Conservation (phyloP, 306 rosid species). For the Rosa chinensis region DNA sequence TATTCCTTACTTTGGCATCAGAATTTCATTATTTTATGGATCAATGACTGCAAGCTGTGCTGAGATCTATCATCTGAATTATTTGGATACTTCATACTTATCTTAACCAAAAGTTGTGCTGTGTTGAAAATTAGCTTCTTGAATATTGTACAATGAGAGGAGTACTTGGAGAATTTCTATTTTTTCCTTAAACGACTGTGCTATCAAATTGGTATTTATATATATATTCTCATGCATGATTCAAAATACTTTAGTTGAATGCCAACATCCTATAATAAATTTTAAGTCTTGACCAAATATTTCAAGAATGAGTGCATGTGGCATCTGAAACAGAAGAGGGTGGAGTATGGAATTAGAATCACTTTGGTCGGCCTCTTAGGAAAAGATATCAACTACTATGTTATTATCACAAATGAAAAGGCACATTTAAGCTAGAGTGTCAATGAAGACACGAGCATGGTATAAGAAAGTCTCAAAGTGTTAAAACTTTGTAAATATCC, state of each 20-base stretch:
- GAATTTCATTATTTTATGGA: conserved; percentile 27
- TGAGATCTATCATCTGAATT: conserved; percentile 12
- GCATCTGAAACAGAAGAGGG: conserved; percentile 49
- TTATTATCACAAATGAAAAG: conserved; percentile 23
- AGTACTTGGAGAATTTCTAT: conserved; percentile 8
- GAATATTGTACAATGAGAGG: conserved; percentile 5
- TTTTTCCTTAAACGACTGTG: background rate
- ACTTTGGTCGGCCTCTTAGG: conserved; percentile 86
- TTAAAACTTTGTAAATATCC: background rate
- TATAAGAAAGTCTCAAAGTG: background rate
- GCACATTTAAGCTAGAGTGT: conserved; percentile 41
- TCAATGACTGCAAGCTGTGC: conserved; percentile 28
- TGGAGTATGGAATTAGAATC: conserved; percentile 92
- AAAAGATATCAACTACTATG: conserved; percentile 40
- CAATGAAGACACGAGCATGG: conserved; percentile 46
- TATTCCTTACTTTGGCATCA: conserved; percentile 40
- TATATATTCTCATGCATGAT: conserved; percentile 6
- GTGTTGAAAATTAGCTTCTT: background rate
- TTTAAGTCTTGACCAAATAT: conserved; percentile 4
- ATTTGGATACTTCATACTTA: conserved; percentile 20
- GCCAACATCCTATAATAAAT: background rate
- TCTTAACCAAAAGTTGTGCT: conserved; percentile 24
- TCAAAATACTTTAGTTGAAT: conserved; percentile 12
- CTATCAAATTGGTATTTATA: background rate
- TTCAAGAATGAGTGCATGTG: conserved; percentile 27